These are phyloP conservation scores for Alnus glutinosa DNA, from an alignment of 306 rosid genomes.

Conservation along the genomic window DNA sequence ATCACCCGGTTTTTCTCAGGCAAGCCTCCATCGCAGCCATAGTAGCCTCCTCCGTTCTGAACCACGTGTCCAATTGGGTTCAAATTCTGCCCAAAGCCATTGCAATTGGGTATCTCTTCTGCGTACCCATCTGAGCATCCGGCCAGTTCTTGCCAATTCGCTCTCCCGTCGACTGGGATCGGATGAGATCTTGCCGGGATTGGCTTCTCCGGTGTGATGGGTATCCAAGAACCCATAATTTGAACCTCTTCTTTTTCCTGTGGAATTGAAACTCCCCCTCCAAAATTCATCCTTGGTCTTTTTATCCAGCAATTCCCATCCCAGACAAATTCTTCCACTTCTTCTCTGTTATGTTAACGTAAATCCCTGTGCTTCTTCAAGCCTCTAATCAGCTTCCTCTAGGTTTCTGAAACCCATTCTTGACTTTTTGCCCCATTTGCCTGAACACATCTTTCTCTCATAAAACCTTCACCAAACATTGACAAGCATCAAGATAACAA, in stretches of 20 bases:
- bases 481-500: not conserved
- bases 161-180: constrained; percentile 24
- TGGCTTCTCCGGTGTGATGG: constrained; percentile 53
- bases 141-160: constrained; percentile 30
- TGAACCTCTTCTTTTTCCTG: constrained; percentile 37
- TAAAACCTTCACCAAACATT: constrained; percentile 15
- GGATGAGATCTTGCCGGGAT: constrained; percentile 31
- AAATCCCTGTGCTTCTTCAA: not conserved
- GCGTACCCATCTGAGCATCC: constrained; percentile 33
- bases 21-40: constrained; percentile 21
- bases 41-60: constrained; percentile 29
- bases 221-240: constrained; percentile 43
- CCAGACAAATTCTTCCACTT: constrained; percentile 1
- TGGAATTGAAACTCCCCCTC: constrained; percentile 34
- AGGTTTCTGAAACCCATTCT: not conserved
- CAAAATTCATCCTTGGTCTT: constrained; percentile 39
- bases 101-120: constrained; percentile 30
- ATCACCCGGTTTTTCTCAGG: constrained; percentile 19
- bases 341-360: constrained; percentile 6
- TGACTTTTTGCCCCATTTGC: constrained; percentile 7
- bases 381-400: not conserved
- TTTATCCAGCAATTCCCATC: constrained; percentile 25
- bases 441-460: constrained; percentile 3
- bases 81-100: constrained; percentile 33
- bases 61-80: constrained; percentile 27